Base-by-base conservation (phyloP, 2,329 filamentous ascomycete genomes). In the Beauveria bassiana region DNA sequence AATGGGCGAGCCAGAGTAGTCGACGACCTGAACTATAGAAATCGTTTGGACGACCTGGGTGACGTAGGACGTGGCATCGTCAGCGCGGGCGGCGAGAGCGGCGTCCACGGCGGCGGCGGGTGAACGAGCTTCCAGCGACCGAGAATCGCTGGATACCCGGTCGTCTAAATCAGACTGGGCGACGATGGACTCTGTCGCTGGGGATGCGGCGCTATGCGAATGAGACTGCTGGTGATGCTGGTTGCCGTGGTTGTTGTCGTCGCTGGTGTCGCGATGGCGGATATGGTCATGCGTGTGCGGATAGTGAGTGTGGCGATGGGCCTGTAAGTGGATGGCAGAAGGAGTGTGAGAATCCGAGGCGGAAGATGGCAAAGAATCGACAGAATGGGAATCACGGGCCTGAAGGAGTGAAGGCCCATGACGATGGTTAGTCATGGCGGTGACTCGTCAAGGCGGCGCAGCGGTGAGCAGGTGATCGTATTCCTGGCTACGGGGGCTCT, bases 11-110 rank as follows among this genome's bases (percentile, higher is more conserved):
- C 82, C 82, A 50, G 70, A 68, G 51, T 72, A 71, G 70, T 84
- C 80, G 64, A 84, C 77, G 64, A 81, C 68, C 65, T 84, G 78
- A 61, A 85, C 70, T 69, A 85, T 74, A 28, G 81, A 82, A 65
- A 85, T 72, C 66, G 82, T 85, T 70, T 83, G 77, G 59, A 83
- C 74, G 67, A 85, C 73, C 63, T 74, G 71, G 16, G 75, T 79
- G 67, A 81, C 71, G 66, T 74, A 71, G 28, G 68, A 60, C 1
- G 38, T 43, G 20, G 38, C 28, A 46, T 46, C 31, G 22, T 60
- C 20, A n/a, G 55, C 24, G 47, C 46, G 61, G n/a, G 24, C 58
- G 43, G 57, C 49, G 50, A 63, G 42, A 42, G 61, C 52, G 28
- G 64, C 54, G 43, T 59, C 60, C 63, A 65, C 61, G 62, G 64